Evolutionary conservation across 495 filamentous ascomycete species (phyloP).

Genomic region (Tuber magnatum): DNA sequence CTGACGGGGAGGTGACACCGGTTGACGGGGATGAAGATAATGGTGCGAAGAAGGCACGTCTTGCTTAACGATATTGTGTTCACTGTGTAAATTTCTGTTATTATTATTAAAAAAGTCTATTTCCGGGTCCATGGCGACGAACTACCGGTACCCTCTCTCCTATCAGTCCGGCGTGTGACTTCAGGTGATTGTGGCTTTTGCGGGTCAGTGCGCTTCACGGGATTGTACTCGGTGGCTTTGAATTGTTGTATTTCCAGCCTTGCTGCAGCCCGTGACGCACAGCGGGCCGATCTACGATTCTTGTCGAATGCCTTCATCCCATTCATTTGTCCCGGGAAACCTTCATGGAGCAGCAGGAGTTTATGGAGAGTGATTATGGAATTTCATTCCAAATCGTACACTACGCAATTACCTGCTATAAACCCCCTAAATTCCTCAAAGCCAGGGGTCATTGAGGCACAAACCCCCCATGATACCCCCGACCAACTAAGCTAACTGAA

Average conservation of each 20-base stretch:
- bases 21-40: conserved; percentile 39
- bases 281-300: not conserved
- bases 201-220: not conserved
- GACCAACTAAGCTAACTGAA: not conserved
- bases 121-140: not conserved
- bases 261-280: not conserved
- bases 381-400: not conserved
- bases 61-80: conserved; percentile 10
- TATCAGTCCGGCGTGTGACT: not conserved
- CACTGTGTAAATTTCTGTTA: conserved; percentile 18
- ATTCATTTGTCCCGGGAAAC: not conserved
- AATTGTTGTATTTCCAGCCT: not conserved
- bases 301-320: not conserved
- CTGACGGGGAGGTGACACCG: conserved; percentile 49
- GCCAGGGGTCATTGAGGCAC: not conserved
- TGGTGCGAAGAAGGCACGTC: conserved; percentile 24
- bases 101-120: not conserved
- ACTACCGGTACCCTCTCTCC: not conserved
- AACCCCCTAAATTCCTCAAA: not conserved
- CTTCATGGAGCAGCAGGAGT: not conserved
- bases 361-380: not conserved
- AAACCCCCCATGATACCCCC: not conserved
- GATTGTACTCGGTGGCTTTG: not conserved
- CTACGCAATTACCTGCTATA: not conserved
- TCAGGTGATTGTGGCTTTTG: not conserved